Conservation (phyloP, 345 rosid genomes). For the Kernera saxatilis region DNA sequence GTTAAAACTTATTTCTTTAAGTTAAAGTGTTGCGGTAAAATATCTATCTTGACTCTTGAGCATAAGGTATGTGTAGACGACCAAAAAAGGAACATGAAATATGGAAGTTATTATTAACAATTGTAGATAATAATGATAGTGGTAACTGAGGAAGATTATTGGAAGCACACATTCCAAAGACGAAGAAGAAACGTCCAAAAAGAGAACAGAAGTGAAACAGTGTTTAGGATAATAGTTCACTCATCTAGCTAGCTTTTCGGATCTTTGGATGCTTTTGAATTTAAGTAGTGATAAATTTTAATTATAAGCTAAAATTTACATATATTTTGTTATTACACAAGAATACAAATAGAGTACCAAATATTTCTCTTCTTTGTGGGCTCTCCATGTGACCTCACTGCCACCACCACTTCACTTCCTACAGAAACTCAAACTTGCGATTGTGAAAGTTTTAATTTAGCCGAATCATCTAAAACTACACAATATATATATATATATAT, state of each 20-base stretch:
- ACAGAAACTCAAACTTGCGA: constrained; percentile 19
- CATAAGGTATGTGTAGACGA: not conserved
- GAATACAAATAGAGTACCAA: constrained; percentile 30
- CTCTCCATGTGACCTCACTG: constrained; percentile 69
- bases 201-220: constrained; percentile 40
- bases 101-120: not conserved
- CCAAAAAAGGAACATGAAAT: not conserved
- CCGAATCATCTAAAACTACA: not conserved
- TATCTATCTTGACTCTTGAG: not conserved
- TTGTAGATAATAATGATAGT: constrained; percentile 1
- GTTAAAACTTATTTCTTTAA: too few relatives aligned
- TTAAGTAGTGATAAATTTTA: not conserved
- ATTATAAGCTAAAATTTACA: constrained; percentile 16
- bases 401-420: constrained; percentile 29
- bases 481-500: not conserved
- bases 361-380: constrained; percentile 29
- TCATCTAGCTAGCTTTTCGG: constrained; percentile 27
- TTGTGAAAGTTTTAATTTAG: constrained; percentile 6
- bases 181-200: constrained; percentile 46
- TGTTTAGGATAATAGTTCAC: constrained; percentile 28
- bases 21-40: not conserved
- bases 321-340: constrained; percentile 29
- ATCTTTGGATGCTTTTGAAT: constrained; percentile 25
- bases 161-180: constrained; percentile 52
- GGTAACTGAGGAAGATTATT: constrained; percentile 28